Evolutionary conservation across 345 rosid species (phyloP).

Genomic region (Stellera chamaejasme): DNA sequence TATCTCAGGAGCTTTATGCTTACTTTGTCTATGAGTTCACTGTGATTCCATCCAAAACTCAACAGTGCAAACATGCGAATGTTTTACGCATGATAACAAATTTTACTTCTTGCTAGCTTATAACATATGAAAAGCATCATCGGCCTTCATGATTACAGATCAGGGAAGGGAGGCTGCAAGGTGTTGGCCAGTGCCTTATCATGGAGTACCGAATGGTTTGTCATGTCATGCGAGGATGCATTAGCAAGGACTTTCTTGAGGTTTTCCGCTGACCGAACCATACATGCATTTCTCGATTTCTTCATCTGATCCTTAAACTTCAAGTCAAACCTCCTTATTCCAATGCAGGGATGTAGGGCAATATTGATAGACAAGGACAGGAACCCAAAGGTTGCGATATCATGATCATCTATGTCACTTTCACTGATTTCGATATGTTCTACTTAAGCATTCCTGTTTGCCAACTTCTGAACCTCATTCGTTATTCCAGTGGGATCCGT

Average conservation of each 20-base stretch:
- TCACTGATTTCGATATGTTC: no score
- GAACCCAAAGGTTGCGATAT: constrained; percentile 61
- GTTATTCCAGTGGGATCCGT: constrained; percentile 64
- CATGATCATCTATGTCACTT: not conserved
- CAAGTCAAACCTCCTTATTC: not conserved
- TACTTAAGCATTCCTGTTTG: not conserved
- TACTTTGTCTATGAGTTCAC: no score
- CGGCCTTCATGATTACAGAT: constrained; percentile 39
- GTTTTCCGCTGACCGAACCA: constrained; percentile 23
- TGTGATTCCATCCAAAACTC: no score
- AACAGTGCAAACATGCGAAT: no score
- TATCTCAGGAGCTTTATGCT: no score
- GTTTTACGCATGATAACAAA: no score
- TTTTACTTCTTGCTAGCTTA: no score
- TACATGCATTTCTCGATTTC: not conserved
- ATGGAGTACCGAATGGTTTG: constrained; percentile 88
- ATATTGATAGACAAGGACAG: constrained; percentile 73
- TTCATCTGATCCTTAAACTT: constrained; percentile 1
- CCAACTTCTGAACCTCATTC: not conserved
- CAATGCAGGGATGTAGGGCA: constrained; percentile 89
- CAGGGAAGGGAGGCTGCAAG: constrained; percentile 84
- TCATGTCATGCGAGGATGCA: constrained; percentile 65
- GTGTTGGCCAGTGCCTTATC: constrained; percentile 71
- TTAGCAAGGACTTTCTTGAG: constrained; percentile 88
- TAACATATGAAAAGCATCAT: constrained; percentile 5